Percentiles rank a stretch among this genome's conserved stretches.
These are phyloP conservation scores for Coccinonectria pachysandricola DNA, from an alignment of 2,329 filamentous ascomycete genomes.

Conservation along the genomic window DNA sequence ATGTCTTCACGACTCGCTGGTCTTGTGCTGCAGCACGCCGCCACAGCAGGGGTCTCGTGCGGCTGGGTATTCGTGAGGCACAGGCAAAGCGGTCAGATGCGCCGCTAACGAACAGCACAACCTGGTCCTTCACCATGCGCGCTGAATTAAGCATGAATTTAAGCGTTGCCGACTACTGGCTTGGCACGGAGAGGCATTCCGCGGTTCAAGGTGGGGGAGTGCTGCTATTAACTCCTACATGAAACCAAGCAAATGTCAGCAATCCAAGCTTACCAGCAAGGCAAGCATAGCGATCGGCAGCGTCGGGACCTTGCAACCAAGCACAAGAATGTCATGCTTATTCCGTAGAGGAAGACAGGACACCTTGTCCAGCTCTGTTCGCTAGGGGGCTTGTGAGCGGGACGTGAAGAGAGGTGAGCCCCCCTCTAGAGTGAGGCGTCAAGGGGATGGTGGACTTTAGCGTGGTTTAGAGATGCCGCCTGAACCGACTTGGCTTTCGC, in stretches of 20 bases:
- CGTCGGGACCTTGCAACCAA: no score
- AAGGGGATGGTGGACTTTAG: conserved; percentile 16
- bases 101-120: conserved; percentile 3
- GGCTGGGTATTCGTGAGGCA: no score
- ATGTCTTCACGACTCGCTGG: no score
- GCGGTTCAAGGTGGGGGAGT: conserved; percentile 15
- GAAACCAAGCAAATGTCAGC: conserved; percentile 1
- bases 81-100: no score
- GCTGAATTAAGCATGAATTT: conserved; percentile 40
- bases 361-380: conserved; percentile 15
- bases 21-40: no score
- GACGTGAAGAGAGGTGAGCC: no score
- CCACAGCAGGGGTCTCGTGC: no score
- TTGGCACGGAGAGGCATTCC: conserved; percentile 26
- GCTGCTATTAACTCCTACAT: conserved; percentile 5
- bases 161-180: conserved; percentile 37
- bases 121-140: conserved; percentile 13
- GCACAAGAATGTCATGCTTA: conserved; percentile 4
- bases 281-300: no score
- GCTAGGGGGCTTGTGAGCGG: no score
- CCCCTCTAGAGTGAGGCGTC: no score
- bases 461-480: conserved; percentile 27
- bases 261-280: no score
- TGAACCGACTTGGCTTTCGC: conserved; percentile 29
- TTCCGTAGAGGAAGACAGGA: conserved; percentile 9